These are phyloP conservation scores for Leishmania braziliensis DNA, from an alignment of 208 protist genomes.

Conservation along the genomic window DNA sequence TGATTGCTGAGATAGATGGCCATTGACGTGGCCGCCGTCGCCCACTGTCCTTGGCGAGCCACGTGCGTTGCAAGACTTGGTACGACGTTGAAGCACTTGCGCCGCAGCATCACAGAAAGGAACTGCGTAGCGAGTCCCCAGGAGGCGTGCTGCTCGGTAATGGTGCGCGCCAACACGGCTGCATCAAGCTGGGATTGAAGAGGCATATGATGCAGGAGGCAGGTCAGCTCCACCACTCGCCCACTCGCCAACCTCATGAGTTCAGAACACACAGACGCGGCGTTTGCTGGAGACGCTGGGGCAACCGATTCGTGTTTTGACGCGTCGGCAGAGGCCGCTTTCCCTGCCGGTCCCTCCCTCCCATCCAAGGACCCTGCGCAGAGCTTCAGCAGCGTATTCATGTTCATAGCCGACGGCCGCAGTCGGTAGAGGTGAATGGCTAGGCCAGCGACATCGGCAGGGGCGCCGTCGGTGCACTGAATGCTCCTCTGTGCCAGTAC, in stretches of 20 bases:
- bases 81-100: conserved; percentile 57
- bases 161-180: conserved; percentile 61
- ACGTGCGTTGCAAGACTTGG: conserved; percentile 49
- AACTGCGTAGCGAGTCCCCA: conserved; percentile 63
- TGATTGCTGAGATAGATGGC: conserved; percentile 69
- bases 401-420: conserved; percentile 67
- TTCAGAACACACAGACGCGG: background rate
- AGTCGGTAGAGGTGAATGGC: conserved; percentile 46
- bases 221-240: background rate
- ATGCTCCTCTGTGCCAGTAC: background rate
- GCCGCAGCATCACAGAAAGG: conserved; percentile 55
- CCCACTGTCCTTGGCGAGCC: conserved; percentile 53
- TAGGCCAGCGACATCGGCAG: conserved; percentile 18
- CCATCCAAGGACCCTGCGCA: conserved; percentile 14
- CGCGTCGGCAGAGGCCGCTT: background rate
- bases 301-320: background rate
- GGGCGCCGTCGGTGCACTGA: background rate
- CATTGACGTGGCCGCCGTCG: conserved; percentile 55
- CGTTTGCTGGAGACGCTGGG: background rate
- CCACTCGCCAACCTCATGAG: conserved; percentile 16
- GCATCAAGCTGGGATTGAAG: conserved; percentile 41
- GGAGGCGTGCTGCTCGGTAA: conserved; percentile 60
- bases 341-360: background rate
- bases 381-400: conserved; percentile 68
- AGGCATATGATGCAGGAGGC: conserved; percentile 29